phyloP scores from a whole-genome alignment of 2,329 filamentous ascomycete genomes.

The Nigrospora oryzae region DNA sequence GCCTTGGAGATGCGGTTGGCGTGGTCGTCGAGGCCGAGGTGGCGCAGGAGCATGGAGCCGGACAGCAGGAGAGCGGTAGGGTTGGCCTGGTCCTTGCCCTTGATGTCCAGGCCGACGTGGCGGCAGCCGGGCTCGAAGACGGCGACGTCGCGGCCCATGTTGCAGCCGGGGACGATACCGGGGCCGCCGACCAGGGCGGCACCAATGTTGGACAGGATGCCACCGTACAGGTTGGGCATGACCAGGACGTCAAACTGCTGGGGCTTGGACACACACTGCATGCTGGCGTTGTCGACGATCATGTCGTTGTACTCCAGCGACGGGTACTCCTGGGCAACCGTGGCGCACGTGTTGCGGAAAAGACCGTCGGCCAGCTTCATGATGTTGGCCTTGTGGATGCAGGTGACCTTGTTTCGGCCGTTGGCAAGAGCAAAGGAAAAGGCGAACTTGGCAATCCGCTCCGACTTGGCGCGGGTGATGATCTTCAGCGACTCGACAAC shows the following conservation, averaged over 20 bases:
- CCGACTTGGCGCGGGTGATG: slow-evolving; percentile 97
- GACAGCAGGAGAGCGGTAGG: slow-evolving; percentile 92
- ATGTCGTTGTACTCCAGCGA: slow-evolving; percentile 96
- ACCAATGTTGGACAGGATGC: slow-evolving; percentile 97
- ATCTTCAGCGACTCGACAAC: slow-evolving; percentile 99
- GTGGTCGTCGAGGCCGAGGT: slow-evolving; percentile 95
- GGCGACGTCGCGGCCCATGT: slow-evolving; percentile 97
- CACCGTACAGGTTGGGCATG: slow-evolving; percentile 98
- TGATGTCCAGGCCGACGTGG: slow-evolving; percentile 98
- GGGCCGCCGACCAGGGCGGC: slow-evolving; percentile 94
- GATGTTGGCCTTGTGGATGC: slow-evolving; percentile 99
- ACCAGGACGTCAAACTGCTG: slow-evolving; percentile 99
- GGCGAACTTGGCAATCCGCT: slow-evolving; percentile 98
- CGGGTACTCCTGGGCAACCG: slow-evolving; percentile 88
- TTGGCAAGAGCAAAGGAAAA: slow-evolving; percentile 97
- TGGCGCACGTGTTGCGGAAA: slow-evolving; percentile 96
- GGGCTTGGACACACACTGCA: slow-evolving; percentile 93
- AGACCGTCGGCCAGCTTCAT: slow-evolving; percentile 99
- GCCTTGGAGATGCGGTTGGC: slow-evolving; percentile 96
- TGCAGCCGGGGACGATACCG: slow-evolving; percentile 95
- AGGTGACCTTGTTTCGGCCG: slow-evolving; percentile 98
- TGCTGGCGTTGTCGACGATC: slow-evolving; percentile 99
- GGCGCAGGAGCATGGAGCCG: slow-evolving; percentile 92
- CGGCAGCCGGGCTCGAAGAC: slow-evolving; percentile 99
- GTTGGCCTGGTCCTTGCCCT: slow-evolving; percentile 99